Percentiles rank a stretch among this genome's conserved stretches.
These are phyloP conservation scores for Tulasnella sp. DNA, from an alignment of 768 basidiomycete species.

Conservation along the genomic window DNA sequence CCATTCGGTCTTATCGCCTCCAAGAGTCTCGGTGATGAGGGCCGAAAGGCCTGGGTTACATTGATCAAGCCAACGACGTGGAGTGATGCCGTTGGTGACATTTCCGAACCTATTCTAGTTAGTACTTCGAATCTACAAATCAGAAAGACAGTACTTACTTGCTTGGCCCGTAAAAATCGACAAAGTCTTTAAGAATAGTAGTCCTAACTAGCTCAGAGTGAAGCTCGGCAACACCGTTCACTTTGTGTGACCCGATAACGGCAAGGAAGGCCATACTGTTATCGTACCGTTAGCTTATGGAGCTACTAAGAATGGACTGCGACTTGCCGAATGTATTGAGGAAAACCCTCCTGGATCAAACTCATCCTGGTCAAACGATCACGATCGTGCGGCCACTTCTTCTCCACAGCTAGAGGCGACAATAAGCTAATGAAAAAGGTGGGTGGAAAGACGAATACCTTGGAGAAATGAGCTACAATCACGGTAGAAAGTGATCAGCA, in stretches of 20 bases:
- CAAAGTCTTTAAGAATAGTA: constrained; percentile 59
- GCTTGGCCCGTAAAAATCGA: constrained; percentile 84
- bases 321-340: constrained; percentile 43
- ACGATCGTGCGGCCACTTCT: constrained; percentile 81
- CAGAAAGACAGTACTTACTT: constrained; percentile 54
- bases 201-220: constrained; percentile 79
- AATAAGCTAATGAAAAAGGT: too few relatives aligned
- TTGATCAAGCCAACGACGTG: constrained; percentile 86
- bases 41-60: constrained; percentile 86
- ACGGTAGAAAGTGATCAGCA: too few relatives aligned
- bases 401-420: constrained; percentile 85
- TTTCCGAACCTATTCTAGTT: constrained; percentile 59
- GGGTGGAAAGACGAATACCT: too few relatives aligned
- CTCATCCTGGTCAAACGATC: constrained; percentile 82
- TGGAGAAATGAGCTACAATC: too few relatives aligned
- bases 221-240: constrained; percentile 96
- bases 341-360: constrained; percentile 60
- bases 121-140: constrained; percentile 42
- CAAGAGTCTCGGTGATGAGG: constrained; percentile 83
- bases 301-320: constrained; percentile 40
- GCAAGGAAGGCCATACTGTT: constrained; percentile 89
- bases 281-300: constrained; percentile 59
- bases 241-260: constrained; percentile 55
- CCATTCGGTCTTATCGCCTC: constrained; percentile 72
- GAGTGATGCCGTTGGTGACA: constrained; percentile 94